Conservation (phyloP, 495 filamentous ascomycete genomes). For the Hypoxylon crocopeplum region DNA sequence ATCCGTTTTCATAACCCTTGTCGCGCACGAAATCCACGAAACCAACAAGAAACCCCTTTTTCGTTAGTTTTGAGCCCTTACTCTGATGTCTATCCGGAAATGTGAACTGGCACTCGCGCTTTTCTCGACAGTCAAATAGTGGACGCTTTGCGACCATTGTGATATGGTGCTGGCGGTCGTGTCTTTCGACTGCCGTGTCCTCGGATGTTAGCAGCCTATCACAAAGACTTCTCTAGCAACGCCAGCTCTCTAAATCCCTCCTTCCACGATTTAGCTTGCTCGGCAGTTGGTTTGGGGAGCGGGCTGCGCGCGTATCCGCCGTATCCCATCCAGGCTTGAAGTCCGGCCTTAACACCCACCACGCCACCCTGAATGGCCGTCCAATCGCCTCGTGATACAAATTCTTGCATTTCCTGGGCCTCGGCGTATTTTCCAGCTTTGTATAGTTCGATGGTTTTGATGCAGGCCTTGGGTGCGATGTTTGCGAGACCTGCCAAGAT, state of each 20-base stretch:
- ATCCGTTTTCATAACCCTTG: conserved; percentile 3
- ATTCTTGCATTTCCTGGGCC: conserved; percentile 71
- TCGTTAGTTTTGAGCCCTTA: not conserved
- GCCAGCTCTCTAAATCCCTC: conserved; percentile 78
- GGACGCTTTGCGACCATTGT: not conserved
- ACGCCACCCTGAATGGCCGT: conserved; percentile 80
- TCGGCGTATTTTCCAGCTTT: conserved; percentile 69
- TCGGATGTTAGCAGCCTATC: conserved; percentile 15
- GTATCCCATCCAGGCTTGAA: conserved; percentile 78
- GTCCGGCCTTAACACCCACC: conserved; percentile 79
- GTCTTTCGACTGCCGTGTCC: not conserved
- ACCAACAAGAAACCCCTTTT: not conserved
- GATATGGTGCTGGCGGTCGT: not conserved
- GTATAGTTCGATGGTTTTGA: conserved; percentile 75
- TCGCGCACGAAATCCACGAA: too few relatives aligned
- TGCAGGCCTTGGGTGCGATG: conserved; percentile 75
- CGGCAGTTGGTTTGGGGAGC: conserved; percentile 69
- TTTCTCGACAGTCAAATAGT: not conserved
- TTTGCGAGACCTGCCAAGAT: conserved; percentile 85
- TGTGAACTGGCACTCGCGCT: not conserved
- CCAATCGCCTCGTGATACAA: conserved; percentile 79
- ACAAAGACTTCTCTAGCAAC: conserved; percentile 61
- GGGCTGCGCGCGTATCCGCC: conserved; percentile 80
- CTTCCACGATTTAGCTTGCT: conserved; percentile 67
- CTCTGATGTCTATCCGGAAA: conserved; percentile 4